Percentiles rank a stretch among this genome's conserved stretches.
Evolutionary conservation across 2,329 filamentous ascomycete species (phyloP).

Genomic region (Lomentospora prolificans): DNA sequence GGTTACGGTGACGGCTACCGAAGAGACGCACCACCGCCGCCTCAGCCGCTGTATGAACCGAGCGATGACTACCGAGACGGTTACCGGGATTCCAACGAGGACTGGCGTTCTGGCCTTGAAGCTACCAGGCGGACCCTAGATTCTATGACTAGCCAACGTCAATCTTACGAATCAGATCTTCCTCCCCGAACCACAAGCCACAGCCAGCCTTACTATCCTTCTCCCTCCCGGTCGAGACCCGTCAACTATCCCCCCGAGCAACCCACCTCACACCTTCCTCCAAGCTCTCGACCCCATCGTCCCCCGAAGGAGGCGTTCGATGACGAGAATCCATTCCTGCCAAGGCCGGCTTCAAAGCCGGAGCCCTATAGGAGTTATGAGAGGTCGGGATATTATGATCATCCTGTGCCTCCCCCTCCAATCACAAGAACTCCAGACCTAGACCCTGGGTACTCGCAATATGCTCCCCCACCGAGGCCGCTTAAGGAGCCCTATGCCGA

Average conservation of each 20-base stretch:
- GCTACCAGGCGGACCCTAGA: slow-evolving; percentile 38
- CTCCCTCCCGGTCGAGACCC: slow-evolving; percentile 41
- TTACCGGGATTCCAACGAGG: slow-evolving; percentile 27
- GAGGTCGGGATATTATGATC: slow-evolving; percentile 14
- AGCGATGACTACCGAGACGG: background rate
- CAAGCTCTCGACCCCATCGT: slow-evolving; percentile 16
- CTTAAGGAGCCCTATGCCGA: slow-evolving; percentile 18
- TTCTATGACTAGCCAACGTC: slow-evolving; percentile 14
- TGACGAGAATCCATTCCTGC: background rate
- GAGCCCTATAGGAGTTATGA: background rate
- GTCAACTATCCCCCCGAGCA: slow-evolving; percentile 29
- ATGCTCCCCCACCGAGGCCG: slow-evolving; percentile 16
- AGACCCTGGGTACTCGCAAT: background rate
- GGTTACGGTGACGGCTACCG: background rate
- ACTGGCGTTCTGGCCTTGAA: slow-evolving; percentile 43
- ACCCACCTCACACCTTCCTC: background rate
- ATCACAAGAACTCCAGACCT: background rate
- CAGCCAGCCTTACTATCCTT: slow-evolving; percentile 44
- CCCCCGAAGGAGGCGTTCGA: slow-evolving; percentile 20
- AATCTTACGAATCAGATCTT: slow-evolving; percentile 15
- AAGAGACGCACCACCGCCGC: background rate
- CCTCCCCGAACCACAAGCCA: slow-evolving; percentile 10
- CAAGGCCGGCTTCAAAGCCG: background rate
- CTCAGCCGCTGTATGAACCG: background rate
- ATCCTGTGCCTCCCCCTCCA: slow-evolving; percentile 7